Conservation (phyloP, 2,329 filamentous ascomycete species). For the Aspergillus cejpii region DNA sequence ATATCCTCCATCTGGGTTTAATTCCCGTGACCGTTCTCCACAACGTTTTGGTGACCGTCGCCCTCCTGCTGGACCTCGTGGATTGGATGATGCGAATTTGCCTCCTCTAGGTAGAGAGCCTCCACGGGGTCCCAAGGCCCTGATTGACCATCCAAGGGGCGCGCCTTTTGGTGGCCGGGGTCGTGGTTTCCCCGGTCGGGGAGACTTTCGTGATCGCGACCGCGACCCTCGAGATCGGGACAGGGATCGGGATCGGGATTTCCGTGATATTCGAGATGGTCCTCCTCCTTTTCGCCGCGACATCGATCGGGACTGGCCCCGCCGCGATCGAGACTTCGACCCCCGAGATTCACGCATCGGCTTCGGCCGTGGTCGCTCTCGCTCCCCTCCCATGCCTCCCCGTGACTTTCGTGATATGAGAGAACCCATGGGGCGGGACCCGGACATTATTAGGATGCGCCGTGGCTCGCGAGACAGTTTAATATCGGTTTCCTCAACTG, state of each 20-base stretch:
- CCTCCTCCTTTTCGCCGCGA: constrained; percentile 38
- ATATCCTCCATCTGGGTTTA: constrained; percentile 57
- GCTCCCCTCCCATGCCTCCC: constrained; percentile 34
- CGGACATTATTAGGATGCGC: constrained; percentile 37
- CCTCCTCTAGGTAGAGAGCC: constrained; percentile 59
- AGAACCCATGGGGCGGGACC: constrained; percentile 33
- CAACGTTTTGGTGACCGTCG: constrained; percentile 66
- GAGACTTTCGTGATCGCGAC: constrained; percentile 47
- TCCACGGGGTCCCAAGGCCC: constrained; percentile 72
- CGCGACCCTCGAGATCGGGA: constrained; percentile 54
- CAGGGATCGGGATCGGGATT: constrained; percentile 32
- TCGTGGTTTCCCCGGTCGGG: constrained; percentile 40
- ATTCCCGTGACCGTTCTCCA: constrained; percentile 61
- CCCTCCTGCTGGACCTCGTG: constrained; percentile 46
- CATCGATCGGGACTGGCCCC: constrained; percentile 41
- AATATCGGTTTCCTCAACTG: constrained; percentile 31
- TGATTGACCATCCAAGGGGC: constrained; percentile 62
- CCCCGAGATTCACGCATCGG: constrained; percentile 39
- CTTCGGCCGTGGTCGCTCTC: constrained; percentile 42
- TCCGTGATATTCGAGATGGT: constrained; percentile 37
- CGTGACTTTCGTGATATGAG: constrained; percentile 38
- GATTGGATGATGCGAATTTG: constrained; percentile 54
- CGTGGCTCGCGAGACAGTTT: constrained; percentile 42
- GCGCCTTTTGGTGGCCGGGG: constrained; percentile 33
- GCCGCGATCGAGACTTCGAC: constrained; percentile 45